A percentile compares a stretch with the other conserved stretches of the same genome.
Conservation (phyloP, 768 basidiomycete species). For the Pisolithus marmoratus region DNA sequence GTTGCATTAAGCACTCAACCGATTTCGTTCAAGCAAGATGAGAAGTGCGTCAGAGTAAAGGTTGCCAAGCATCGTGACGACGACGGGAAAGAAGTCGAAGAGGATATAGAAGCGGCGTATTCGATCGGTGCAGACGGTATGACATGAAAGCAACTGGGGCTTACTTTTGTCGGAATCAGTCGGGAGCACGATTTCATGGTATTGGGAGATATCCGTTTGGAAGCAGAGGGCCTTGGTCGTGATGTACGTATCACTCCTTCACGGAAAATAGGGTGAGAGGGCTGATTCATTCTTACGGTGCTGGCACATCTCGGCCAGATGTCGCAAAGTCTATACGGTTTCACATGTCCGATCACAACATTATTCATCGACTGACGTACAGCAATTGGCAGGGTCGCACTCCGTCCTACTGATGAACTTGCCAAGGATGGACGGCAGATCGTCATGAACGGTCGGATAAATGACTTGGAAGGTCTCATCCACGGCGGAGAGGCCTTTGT, state of each 20-base stretch:
- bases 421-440: too few species aligned
- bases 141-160: conserved; percentile 35
- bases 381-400: too few species aligned
- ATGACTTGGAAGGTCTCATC: too few species aligned
- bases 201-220: conserved; percentile 33
- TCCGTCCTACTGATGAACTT: too few species aligned
- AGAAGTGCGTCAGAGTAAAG: conserved; percentile 31
- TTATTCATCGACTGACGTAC: too few species aligned
- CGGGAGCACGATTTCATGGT: conserved; percentile 18
- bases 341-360: too few species aligned
- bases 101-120: conserved; percentile 25
- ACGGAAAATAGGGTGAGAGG: too few species aligned
- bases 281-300: too few species aligned
- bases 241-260: conserved; percentile 10
- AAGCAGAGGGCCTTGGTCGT: conserved; percentile 22
- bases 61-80: conserved; percentile 18
- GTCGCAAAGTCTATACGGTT: too few species aligned
- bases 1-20: conserved; percentile 37
- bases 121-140: conserved; percentile 38
- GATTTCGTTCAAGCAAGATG: conserved; percentile 34
- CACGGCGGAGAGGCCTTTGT: too few species aligned
- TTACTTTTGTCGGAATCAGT: conserved; percentile 39
- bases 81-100: conserved; percentile 19
- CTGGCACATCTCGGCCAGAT: too few species aligned
- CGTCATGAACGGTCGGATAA: too few species aligned